Base-by-base conservation (phyloP, 2,329 filamentous ascomycete genomes). In the Sphaerostilbella broomeana region DNA sequence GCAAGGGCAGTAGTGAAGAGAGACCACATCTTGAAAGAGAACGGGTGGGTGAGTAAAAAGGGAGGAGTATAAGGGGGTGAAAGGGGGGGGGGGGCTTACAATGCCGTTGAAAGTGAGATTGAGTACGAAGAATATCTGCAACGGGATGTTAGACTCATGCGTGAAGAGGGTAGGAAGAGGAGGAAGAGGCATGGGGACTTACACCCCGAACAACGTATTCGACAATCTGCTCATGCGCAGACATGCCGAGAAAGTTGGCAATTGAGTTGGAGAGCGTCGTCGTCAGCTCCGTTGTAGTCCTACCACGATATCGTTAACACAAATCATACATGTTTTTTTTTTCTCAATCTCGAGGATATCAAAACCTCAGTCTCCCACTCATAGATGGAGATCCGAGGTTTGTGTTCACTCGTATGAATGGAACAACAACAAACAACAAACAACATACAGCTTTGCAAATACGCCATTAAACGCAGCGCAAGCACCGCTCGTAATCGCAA, bases 391-490 rank as follows among this genome's bases (percentile, higher is more conserved):
- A n/a, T n/a, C n/a, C n/a, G n/a, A n/a, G n/a, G n/a, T n/a, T n/a
- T n/a, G n/a, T n/a, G n/a, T n/a, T n/a, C n/a, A n/a, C n/a, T n/a
- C n/a, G n/a, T n/a, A n/a, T n/a, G n/a, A n/a, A n/a, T n/a, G n/a
- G n/a, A n/a, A n/a, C n/a, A n/a, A n/a, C n/a, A n/a, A n/a, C n/a
- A n/a, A n/a, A n/a, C n/a, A n/a, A n/a, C n/a, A 15, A 15, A 27
- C 19, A 27, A 69, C 77, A 54, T 64, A 86, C 81, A 92, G 66
- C 63, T 90, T 92, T 1, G 86, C 86, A 66, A 90, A 88, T 5
- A 86, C 80, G 43, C 85, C 85, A 52, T 92, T 92, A 50, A 85
- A 81, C 16, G 85, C 84, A 21, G 86, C 86, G 54, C 84, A 89
- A 38, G 75, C 79, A 46, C 86, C 86, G 54, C 82, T 86, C 34